Base-by-base conservation (phyloP, 352 stramenopile species). In the Globisporangium emineosum region DNA sequence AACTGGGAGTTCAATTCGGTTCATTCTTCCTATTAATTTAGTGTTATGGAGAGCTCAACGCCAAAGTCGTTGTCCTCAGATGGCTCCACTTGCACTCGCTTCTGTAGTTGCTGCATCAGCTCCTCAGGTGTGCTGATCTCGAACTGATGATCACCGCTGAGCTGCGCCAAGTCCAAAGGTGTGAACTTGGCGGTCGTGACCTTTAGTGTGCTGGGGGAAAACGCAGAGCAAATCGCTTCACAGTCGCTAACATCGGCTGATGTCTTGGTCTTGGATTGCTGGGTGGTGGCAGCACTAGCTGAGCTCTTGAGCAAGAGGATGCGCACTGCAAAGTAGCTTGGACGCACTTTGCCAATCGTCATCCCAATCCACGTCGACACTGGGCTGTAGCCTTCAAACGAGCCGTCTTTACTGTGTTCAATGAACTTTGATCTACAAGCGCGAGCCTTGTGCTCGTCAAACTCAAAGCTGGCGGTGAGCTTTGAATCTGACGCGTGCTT, bases 181-280 rank as follows among this genome's bases (percentile, higher is more conserved):
- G 49, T 15, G 12, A 69, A 60, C 7, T 15, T 33, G 30, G 19
- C 25, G 12, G 53, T 64, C 37, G 43, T 53, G 5, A 78, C 62
- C 1, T 65, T 30, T 40, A 76, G 27, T 0, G 68, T 49, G 10
- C 53, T 53, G 0, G 76, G 76, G 13, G 71, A 66, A 35, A 68
- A 79, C 2, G 51, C 73, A 15, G 74, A 76, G 40, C 66, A 74
- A 25, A 59, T 21, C 21, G 21, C 56, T 51, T 53, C 33, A 9
- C 49, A 40, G 59, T 47, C n/a, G 32, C 5, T 9, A 29, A 54
- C 2, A 60, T 29, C 25, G 54, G 15, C 74, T 27, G 2, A 63
- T 62, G 27, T 19, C 40, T n/a, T n/a, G n/a, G n/a, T n/a, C n/a
- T n/a, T n/a, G 5, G 15, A 45, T 7, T 17, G 6, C 40, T 47